Percentiles rank a stretch among this genome's conserved stretches.
Evolutionary conservation across 345 rosid species (phyloP).

Genomic region (Syzygium aromaticum): DNA sequence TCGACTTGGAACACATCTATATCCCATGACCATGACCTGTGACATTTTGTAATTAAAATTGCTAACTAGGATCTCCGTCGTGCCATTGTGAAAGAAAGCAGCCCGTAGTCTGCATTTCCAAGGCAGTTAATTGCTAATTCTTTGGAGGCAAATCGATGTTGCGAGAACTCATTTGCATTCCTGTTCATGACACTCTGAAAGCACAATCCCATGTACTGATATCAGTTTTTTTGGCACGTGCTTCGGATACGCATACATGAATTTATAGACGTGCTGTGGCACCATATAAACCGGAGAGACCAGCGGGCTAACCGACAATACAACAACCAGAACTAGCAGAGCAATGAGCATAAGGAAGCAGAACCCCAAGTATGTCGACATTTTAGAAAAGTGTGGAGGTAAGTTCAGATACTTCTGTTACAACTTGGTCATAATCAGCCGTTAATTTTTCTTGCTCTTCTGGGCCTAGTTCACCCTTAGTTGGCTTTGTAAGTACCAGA

Average conservation of each 20-base stretch:
- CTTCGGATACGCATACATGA: not conserved
- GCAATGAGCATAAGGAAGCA: not conserved
- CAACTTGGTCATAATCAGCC: slow-evolving; percentile 54
- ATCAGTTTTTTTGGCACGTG: not conserved
- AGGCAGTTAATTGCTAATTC: not conserved
- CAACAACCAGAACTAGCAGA: not conserved
- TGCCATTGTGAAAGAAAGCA: not conserved
- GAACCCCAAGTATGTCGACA: not conserved
- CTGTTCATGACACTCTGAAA: not conserved
- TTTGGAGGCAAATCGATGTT: not conserved
- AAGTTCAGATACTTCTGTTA: slow-evolving; percentile 55
- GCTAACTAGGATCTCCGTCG: not conserved
- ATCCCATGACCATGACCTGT: not conserved
- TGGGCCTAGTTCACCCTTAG: slow-evolving; percentile 59
- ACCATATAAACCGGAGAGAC: not conserved
- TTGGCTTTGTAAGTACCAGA: slow-evolving; percentile 69
- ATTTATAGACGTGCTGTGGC: not conserved
- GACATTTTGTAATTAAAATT: not conserved
- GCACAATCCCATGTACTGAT: not conserved
- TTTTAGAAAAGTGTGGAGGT: slow-evolving; percentile 37
- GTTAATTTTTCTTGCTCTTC: slow-evolving; percentile 66
- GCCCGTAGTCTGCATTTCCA: not conserved
- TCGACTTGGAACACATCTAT: not conserved
- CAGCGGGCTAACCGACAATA: no score
- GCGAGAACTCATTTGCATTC: not conserved